These are phyloP conservation scores for Oryza australiensis DNA, from an alignment of 176 grass and related monocot species.

Conservation along the genomic window DNA sequence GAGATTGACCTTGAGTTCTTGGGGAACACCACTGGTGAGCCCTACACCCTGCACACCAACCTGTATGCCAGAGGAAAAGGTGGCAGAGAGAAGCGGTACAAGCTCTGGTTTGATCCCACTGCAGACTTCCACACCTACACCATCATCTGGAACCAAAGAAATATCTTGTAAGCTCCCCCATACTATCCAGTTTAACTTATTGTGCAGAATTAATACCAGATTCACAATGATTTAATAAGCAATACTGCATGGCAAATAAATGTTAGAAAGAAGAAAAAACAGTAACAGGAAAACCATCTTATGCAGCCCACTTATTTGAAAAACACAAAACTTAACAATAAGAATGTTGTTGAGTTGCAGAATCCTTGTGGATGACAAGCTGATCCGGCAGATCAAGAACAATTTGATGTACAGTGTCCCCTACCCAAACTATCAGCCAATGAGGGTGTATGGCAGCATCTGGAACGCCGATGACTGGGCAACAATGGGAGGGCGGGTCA, in stretches of 20 bases:
- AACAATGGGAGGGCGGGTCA: conserved; percentile 58
- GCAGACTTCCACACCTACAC: conserved; percentile 73
- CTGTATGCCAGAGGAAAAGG: conserved; percentile 64
- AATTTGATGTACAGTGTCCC: conserved; percentile 25
- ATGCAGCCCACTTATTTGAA: neutral
- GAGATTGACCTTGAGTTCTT: conserved; percentile 81
- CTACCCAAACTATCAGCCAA: conserved; percentile 53
- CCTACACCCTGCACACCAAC: conserved; percentile 80
- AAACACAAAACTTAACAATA: neutral
- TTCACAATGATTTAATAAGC: neutral
- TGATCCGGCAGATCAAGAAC: conserved; percentile 65
- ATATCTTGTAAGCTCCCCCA: conserved; percentile 52
- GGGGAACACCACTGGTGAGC: conserved; percentile 58
- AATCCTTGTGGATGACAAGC: conserved; percentile 60
- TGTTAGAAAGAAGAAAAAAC: neutral
- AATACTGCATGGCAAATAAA: neutral
- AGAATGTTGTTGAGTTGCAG: conserved; percentile 45
- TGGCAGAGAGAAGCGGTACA: conserved; percentile 60
- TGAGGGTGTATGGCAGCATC: conserved; percentile 61
- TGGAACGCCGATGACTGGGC: conserved; percentile 76
- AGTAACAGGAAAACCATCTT: neutral
- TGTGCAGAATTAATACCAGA: neutral
- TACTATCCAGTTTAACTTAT: neutral
- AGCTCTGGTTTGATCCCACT: conserved; percentile 74
- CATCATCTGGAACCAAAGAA: conserved; percentile 55